Conservation (phyloP, 306 rosid species). For the Fragaria nilgerrensis region DNA sequence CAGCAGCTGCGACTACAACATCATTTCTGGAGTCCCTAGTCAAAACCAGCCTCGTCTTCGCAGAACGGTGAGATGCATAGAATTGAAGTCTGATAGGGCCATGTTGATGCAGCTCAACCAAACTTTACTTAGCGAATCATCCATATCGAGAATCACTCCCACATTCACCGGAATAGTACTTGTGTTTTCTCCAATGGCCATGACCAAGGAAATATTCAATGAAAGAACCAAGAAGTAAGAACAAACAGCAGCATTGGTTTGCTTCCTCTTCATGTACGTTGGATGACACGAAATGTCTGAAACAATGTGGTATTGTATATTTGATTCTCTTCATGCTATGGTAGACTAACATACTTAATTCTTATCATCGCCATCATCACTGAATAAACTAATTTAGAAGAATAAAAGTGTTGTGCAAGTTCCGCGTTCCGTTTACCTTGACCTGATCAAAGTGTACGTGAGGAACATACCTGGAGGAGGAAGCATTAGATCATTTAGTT, state of each 20-base stretch:
- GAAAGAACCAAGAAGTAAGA: not conserved
- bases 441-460: not conserved
- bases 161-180: not conserved
- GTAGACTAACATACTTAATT: not conserved
- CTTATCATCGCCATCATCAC: not conserved
- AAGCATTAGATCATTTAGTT: not conserved
- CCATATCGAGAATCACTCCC: not conserved
- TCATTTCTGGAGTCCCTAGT: not conserved
- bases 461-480: not conserved
- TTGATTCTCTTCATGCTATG: not conserved
- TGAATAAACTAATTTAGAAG: not conserved
- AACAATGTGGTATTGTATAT: not conserved
- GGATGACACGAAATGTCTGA: not conserved
- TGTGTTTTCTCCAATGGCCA: not conserved
- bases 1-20: slow-evolving; percentile 23
- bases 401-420: not conserved
- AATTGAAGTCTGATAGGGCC: not conserved
- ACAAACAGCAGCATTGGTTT: not conserved
- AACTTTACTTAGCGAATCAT: not conserved
- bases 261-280: not conserved
- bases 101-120: slow-evolving; percentile 4
- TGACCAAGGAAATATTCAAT: not conserved
- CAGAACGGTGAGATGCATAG: not conserved
- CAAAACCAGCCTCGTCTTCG: not conserved
- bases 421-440: not conserved